A percentile compares a stretch with the other conserved stretches of the same genome.
phyloP scores from a whole-genome alignment of 2,329 filamentous ascomycete genomes.

The Atkinsonella texensis region DNA sequence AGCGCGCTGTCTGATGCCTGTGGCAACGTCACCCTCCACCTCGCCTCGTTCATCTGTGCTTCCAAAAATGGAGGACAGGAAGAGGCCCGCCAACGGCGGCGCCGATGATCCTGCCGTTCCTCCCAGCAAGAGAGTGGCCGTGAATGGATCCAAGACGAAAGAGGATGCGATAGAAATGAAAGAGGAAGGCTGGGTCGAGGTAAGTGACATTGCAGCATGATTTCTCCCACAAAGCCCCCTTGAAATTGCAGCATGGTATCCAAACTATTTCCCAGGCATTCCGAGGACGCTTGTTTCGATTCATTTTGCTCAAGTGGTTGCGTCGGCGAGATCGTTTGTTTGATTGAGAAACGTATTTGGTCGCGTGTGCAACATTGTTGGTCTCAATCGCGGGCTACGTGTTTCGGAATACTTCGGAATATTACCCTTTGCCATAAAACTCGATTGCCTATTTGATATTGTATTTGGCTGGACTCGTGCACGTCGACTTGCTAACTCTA shows the following conservation, averaged over 20 bases:
- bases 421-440: not conserved
- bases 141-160: constrained; percentile 60
- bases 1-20: constrained; percentile 63
- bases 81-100: constrained; percentile 75
- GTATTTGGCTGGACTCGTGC: not conserved
- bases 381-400: constrained; percentile 1
- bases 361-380: constrained; percentile 1
- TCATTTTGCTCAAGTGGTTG: not conserved
- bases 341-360: not conserved
- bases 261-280: constrained; percentile 3
- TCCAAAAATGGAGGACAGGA: constrained; percentile 98
- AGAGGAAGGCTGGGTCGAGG: constrained; percentile 52
- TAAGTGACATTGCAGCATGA: constrained; percentile 38
- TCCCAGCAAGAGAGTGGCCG: constrained; percentile 81
- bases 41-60: constrained; percentile 66
- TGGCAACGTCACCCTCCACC: constrained; percentile 62
- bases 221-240: constrained; percentile 12
- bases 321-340: constrained; percentile 3
- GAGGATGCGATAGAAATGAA: constrained; percentile 43
- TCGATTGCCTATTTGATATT: not conserved
- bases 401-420: not conserved
- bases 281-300: not conserved
- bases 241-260: constrained; percentile 5
- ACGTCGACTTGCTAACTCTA: not conserved
- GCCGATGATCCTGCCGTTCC: constrained; percentile 75